Evolutionary conservation across 306 rosid genomes (phyloP), one percentile per base, ranked within the genome.

Genomic region (Hippophae gyantsensis): DNA sequence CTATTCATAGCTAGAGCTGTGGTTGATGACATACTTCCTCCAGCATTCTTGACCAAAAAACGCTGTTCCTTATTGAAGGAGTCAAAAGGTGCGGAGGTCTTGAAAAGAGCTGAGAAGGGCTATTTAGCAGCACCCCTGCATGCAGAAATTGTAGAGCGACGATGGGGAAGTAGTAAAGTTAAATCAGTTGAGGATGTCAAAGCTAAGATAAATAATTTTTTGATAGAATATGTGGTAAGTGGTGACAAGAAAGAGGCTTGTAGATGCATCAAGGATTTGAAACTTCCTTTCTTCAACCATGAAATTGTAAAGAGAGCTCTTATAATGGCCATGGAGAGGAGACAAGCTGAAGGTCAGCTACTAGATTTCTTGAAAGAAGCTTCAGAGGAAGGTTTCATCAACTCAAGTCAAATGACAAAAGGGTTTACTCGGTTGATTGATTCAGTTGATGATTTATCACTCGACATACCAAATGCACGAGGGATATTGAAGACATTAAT

Each of bases 21-120:
- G n/a, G 93, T 85, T 68, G 93, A 85, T 46, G 93, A 79, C 73
- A 85, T 85, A 48, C 88, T 85, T 58, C 93, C 93, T 27, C 93
- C 93, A 9, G 82, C 84, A 60, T 85, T 85, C 62, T 42, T 85
- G 63, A 85, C 78, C 65, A 85, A 82, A 57, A 76, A 82, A 60
- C 70, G 67, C 56, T 65, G 60, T 56, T 52, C 64, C 48, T 62
- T 82, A 27, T 52, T 76, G 0, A 63, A 64, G 56, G 82, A 77
- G 44, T 82, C 93, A 1, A 82, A 77, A 75, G 93, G 93, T 10
- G 64, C 56, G 50, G 78, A 79, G 54, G 88, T 77, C 6, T 60
- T 85, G 78, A 74, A 57, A 52, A 85, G 80, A 66, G 78, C 82
- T 1, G 93, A 82, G 67, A 85, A 85, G 53, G 84, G 77, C 61